Base-by-base conservation (phyloP, 805 yeast genomes). In the Cyberlindnera maritima region DNA sequence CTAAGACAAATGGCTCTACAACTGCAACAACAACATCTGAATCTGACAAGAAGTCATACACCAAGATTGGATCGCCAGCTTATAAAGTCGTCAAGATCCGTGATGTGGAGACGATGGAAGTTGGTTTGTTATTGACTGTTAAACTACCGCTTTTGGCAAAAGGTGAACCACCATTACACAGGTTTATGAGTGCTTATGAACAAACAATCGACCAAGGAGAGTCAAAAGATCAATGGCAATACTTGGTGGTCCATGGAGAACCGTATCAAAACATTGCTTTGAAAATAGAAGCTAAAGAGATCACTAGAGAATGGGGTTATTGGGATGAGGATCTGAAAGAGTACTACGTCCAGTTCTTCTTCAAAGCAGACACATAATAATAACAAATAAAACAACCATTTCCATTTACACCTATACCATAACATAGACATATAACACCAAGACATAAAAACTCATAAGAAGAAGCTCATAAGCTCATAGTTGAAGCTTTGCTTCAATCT, bases 261-360 rank as follows among this genome's bases (percentile, higher is more conserved):
- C 97, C 97, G 2, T 94, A 88, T 63, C 92, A 89, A 50, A 88
- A 83, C 48, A 71, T 89, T 10, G 86, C 85, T 1, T 70, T 92
- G 47, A 83, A 88, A 48, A 72, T 94, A 12, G 96, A 96, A 1
- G 72, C 80, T 14, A 70, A 60, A 18, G 79, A 80, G 20, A 69
- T 81, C 13, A 49, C 59, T 40, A 42, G 50, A 7, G 72, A 69
- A 18, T 87, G 90, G 85, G 79, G 84, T 58, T 76, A 72, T 61
- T 90, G 87, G 83, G 96, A 90, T 62, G 62, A 60, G 8, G 95
- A 87, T 57, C 70, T 81, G 1, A 76, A 76, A 49, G 83, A 79
- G 50, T 87, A 79, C 56, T 87, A 80, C 58, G 57, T 90, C 14
- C 97, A 90, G 64, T 61, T 89, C 39, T 72, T 86, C 54, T 89